Base-by-base conservation (phyloP, 805 yeast genomes). In the Wickerhamiella lipophila region DNA sequence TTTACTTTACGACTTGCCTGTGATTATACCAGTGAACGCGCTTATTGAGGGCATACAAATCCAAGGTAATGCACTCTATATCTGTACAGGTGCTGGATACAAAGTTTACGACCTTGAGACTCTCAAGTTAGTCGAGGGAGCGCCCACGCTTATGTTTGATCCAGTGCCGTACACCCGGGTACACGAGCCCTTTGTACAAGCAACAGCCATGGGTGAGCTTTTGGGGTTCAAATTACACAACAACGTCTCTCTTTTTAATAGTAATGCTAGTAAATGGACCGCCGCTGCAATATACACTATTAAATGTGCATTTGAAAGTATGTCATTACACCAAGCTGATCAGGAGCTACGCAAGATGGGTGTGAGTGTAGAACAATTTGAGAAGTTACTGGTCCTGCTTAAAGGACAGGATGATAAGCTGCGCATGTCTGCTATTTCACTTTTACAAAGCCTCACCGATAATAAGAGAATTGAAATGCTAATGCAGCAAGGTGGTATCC, bases 371-470 rank as follows among this genome's bases (percentile, higher is more conserved):
- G 46, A 46, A n/a, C 29, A 41, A 29, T 40, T 44, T 26, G 52
- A 49, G 39, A 35, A 49, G 18, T 34, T 49, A 16, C 22, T 39
- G 9, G 38, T 49, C 6, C 29, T 32, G 35, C 18, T 40, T 6
- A 22, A 27, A 16, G 16, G 18, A 12, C 32, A 36, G 13, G 35
- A 32, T 16, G 40, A 16, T 5, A 9, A 23, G 3, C 40, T 46
- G 12, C 26, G 42, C 6, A 2, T 27, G 19, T 26, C 39, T 12
- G 44, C 50, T 1, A 34, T 29, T 2, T 26, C 27, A 6, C 21
- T 40, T 9, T 18, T 43, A 11, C 43, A 45, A 13, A 35, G 38
- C 29, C 32, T 47, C 12, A 35, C 49, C 12, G 35, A 35, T 11
- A 35, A 36, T 11, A 26, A 22, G 6, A 35, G 46, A 8, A 23